phyloP scores from a whole-genome alignment of 768 basidiomycete genomes.

The Pleurotus djamor region DNA sequence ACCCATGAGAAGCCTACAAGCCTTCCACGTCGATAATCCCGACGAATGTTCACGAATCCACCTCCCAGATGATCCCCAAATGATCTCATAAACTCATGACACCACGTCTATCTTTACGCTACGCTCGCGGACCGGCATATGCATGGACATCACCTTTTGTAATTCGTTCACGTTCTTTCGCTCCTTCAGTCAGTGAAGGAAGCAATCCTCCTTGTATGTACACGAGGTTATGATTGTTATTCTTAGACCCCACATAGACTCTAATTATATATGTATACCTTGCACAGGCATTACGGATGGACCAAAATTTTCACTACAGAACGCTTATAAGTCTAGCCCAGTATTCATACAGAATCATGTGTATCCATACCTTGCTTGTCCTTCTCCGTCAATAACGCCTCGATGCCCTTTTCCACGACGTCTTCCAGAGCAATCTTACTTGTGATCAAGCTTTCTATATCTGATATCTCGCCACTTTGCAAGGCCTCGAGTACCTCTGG shows the following conservation, averaged over 20 bases:
- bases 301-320: conserved; percentile 36
- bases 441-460: conserved; percentile 41
- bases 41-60: neutral
- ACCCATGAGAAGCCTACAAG: neutral
- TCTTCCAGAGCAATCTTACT: conserved; percentile 37
- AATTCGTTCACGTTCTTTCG: neutral
- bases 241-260: neutral
- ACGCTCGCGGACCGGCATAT: neutral
- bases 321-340: neutral
- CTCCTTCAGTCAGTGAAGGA: neutral
- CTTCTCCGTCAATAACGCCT: conserved; percentile 35
- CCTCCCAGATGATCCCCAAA: too few species aligned
- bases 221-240: neutral
- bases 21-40: neutral
- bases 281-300: conserved; percentile 13
- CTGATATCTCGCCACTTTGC: conserved; percentile 31
- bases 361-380: conserved; percentile 33
- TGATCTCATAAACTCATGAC: neutral
- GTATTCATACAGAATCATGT: neutral
- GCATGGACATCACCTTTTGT: neutral
- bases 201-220: neutral
- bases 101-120: neutral
- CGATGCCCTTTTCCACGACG: conserved; percentile 40
- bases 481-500: conserved; percentile 35
- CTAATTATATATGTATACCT: neutral